Evolutionary conservation across 1,284 basidiomycete genomes (phyloP).

Genomic region (Tetrapyrgos nigripes): DNA sequence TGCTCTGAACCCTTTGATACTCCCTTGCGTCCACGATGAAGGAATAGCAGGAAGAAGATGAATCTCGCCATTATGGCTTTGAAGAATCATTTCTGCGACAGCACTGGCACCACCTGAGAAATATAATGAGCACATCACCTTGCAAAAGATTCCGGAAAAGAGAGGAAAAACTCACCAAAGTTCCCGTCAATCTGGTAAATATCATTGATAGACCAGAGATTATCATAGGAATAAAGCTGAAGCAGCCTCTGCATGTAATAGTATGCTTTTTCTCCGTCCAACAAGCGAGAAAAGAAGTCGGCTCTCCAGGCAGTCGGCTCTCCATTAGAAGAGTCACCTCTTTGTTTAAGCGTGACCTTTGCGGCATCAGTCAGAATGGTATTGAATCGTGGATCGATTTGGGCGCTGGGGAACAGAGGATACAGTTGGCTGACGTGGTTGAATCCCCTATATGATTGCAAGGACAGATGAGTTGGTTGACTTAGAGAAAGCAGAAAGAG

Average conservation of each 20-base stretch:
- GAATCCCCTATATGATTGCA: too few relatives aligned
- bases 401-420: conserved; percentile 21
- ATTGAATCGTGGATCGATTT: conserved; percentile 25
- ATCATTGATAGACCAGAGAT: conserved; percentile 18
- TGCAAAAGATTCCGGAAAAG: background rate
- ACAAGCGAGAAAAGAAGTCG: conserved; percentile 17
- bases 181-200: conserved; percentile 22
- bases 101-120: conserved; percentile 15
- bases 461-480: too few relatives aligned
- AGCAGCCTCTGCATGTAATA: conserved; percentile 20
- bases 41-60: conserved; percentile 25
- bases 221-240: conserved; percentile 17
- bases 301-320: conserved; percentile 25
- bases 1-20: conserved; percentile 20
- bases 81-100: conserved; percentile 23
- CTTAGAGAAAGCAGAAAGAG: conserved; percentile 1
- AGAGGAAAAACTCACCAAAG: conserved; percentile 13
- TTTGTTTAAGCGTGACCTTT: conserved; percentile 16
- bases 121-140: background rate
- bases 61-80: conserved; percentile 26
- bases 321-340: conserved; percentile 23
- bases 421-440: conserved; percentile 17
- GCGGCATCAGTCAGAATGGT: conserved; percentile 20
- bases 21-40: conserved; percentile 14
- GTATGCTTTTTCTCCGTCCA: conserved; percentile 23